These are phyloP conservation scores for Neofusicoccum parvum DNA, from an alignment of 2,329 filamentous ascomycete species.

Conservation along the genomic window DNA sequence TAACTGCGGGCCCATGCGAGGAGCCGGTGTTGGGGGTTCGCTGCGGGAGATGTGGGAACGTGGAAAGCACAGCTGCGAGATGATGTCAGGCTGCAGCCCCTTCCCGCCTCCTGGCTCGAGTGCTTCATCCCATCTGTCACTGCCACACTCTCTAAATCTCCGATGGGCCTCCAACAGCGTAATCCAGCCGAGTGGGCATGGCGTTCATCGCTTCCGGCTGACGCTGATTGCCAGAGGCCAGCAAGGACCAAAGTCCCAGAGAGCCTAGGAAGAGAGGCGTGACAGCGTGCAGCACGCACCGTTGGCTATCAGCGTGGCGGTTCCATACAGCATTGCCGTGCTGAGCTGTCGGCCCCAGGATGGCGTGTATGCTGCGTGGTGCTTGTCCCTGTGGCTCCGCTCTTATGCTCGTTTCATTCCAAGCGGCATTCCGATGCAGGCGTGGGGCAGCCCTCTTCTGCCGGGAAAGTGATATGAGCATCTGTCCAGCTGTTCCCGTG, in stretches of 20 bases:
- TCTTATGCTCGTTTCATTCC: conserved; percentile 13
- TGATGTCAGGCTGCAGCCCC: conserved; percentile 3
- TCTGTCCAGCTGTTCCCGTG: background rate
- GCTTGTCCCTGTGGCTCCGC: conserved; percentile 5
- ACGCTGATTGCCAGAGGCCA: background rate
- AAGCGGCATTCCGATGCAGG: conserved; percentile 3
- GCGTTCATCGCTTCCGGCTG: background rate
- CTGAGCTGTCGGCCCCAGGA: background rate
- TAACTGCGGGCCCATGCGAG: conserved; percentile 13
- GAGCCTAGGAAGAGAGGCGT: background rate
- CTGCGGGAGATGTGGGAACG: conserved; percentile 4
- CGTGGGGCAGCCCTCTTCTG: background rate
- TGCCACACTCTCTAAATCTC: background rate
- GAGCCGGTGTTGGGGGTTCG: background rate
- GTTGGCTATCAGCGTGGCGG: too few relatives aligned
- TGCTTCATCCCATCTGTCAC: background rate
- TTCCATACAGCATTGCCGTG: background rate
- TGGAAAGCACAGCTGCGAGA: background rate
- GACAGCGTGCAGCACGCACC: background rate
- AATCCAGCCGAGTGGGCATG: background rate
- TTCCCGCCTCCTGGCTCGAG: conserved; percentile 1
- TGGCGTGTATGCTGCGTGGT: background rate
- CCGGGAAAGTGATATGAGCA: background rate
- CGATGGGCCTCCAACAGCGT: background rate
- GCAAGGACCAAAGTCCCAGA: background rate